A percentile compares a stretch with the other conserved stretches of the same genome.
Evolutionary conservation across 2,329 filamentous ascomycete species (phyloP).

Genomic region (Hypoxylon sp.): DNA sequence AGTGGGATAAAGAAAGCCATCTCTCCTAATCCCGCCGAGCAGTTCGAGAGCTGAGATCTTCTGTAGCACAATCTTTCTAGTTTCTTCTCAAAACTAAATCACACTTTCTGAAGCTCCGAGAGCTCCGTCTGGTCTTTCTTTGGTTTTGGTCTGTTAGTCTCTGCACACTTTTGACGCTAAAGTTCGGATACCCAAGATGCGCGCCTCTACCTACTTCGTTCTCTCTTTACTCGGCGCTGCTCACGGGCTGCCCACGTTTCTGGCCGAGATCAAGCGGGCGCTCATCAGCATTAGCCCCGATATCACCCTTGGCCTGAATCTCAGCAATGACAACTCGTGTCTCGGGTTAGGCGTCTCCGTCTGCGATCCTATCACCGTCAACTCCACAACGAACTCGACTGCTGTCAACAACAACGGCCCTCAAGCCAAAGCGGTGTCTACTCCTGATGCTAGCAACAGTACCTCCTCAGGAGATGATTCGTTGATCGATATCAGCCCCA

Average conservation of each 20-base stretch:
- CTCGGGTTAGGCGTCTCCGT: conserved; percentile 47
- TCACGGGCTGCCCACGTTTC: conserved; percentile 34
- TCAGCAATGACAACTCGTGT: conserved; percentile 41
- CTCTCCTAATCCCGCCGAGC: conserved; percentile 14
- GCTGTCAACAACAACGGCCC: conserved; percentile 24
- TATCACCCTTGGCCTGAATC: conserved; percentile 29
- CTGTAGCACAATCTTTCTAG: conserved; percentile 13
- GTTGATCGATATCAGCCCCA: conserved; percentile 36
- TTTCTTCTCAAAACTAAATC: conserved; percentile 19
- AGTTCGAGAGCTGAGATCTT: conserved; percentile 23
- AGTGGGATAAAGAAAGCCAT: conserved; percentile 7
- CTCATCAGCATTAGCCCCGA: conserved; percentile 43
- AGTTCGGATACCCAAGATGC: conserved; percentile 38
- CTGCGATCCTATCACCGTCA: conserved; percentile 50
- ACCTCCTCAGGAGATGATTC: conserved; percentile 16
- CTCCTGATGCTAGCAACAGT: not conserved
- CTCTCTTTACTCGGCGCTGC: conserved; percentile 41
- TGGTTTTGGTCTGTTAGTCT: not conserved
- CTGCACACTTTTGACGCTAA: conserved; percentile 13
- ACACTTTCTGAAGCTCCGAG: conserved; percentile 6
- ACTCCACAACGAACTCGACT: conserved; percentile 40
- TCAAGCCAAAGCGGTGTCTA: not conserved
- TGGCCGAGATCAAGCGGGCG: conserved; percentile 34
- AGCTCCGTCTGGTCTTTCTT: conserved; percentile 11
- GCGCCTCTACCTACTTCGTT: conserved; percentile 34